These are phyloP conservation scores for Nidularia pulvinata DNA, from an alignment of 768 basidiomycete species.

Conservation along the genomic window DNA sequence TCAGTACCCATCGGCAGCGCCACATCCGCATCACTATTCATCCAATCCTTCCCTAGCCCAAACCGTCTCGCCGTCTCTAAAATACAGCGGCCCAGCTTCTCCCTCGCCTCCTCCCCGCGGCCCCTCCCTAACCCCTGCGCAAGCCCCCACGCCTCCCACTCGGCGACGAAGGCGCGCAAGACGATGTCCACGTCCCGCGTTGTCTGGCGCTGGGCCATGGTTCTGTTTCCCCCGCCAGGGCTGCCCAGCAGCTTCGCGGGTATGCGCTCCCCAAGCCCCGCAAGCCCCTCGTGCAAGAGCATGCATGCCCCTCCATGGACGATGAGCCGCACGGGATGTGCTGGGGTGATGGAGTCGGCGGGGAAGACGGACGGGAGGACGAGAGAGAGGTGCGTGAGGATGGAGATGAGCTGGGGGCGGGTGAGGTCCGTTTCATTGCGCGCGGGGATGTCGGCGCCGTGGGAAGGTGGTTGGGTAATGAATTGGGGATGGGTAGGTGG, in stretches of 20 bases:
- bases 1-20: slow-evolving; percentile 66
- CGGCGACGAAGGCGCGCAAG: slow-evolving; percentile 55
- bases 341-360: slow-evolving; percentile 29
- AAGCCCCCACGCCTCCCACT: slow-evolving; percentile 47
- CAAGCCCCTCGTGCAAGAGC: slow-evolving; percentile 55
- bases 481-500: background rate
- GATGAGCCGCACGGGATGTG: slow-evolving; percentile 56
- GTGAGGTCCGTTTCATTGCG: slow-evolving; percentile 39
- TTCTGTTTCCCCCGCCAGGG: slow-evolving; percentile 10
- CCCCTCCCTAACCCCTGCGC: slow-evolving; percentile 48
- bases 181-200: slow-evolving; percentile 75
- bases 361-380: slow-evolving; percentile 22
- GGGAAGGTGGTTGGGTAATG: background rate
- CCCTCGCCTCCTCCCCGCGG: too few relatives aligned
- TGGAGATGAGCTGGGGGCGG: slow-evolving; percentile 36
- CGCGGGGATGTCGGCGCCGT: slow-evolving; percentile 8
- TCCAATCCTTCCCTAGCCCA: slow-evolving; percentile 66
- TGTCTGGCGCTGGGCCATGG: slow-evolving; percentile 39
- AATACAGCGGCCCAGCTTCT: slow-evolving; percentile 49
- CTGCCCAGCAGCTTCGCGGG: slow-evolving; percentile 7
- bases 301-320: slow-evolving; percentile 77
- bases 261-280: slow-evolving; percentile 23
- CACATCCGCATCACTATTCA: slow-evolving; percentile 75
- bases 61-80: slow-evolving; percentile 48
- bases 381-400: slow-evolving; percentile 52